Conservation (phyloP, 78 protist species). For the Carpediemonas membranifera region DNA sequence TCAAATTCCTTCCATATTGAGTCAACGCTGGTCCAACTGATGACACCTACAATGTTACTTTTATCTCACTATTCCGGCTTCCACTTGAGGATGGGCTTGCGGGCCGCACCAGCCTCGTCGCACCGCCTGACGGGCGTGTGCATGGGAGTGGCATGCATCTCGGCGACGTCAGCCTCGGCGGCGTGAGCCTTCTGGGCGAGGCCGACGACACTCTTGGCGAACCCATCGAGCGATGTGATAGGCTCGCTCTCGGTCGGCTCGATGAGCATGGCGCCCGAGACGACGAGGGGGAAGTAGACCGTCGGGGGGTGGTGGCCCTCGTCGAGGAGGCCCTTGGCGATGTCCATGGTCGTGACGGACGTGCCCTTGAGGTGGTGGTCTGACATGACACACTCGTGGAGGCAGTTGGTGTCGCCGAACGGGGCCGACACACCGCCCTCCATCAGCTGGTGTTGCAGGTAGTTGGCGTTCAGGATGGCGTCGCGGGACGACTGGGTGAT, state of each 20-base stretch:
- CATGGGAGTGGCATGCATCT: neutral
- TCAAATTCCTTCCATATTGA: too few species aligned
- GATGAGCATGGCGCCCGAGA: slow-evolving; percentile 20
- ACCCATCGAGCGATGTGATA: slow-evolving; percentile 3
- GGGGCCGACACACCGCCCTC: slow-evolving; percentile 2
- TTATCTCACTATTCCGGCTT: too few species aligned
- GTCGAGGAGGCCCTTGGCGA: slow-evolving; percentile 24
- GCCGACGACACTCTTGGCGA: neutral
- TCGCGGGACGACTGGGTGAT: neutral
- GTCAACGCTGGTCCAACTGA: too few species aligned
- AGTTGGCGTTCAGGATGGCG: slow-evolving; percentile 30
- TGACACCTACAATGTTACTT: too few species aligned
- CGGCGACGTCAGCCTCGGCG: too few species aligned
- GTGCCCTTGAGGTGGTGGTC: slow-evolving; percentile 11
- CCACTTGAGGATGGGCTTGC: slow-evolving; percentile 10
- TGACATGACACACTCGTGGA: slow-evolving; percentile 16
- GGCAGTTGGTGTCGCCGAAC: slow-evolving; percentile 1
- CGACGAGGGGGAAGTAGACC: slow-evolving; percentile 30
- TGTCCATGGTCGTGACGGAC: slow-evolving; percentile 24
- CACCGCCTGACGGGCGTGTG: slow-evolving; percentile 11
- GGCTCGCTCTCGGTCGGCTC: slow-evolving; percentile 31
- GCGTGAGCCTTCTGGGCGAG: neutral
- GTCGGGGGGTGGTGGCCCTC: slow-evolving; percentile 30
- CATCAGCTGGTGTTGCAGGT: neutral
- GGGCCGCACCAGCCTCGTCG: slow-evolving; percentile 14